Evolutionary conservation across 208 protist genomes (phyloP), one percentile per base, ranked within the genome.

Genomic region (Leishmania amazonensis): DNA sequence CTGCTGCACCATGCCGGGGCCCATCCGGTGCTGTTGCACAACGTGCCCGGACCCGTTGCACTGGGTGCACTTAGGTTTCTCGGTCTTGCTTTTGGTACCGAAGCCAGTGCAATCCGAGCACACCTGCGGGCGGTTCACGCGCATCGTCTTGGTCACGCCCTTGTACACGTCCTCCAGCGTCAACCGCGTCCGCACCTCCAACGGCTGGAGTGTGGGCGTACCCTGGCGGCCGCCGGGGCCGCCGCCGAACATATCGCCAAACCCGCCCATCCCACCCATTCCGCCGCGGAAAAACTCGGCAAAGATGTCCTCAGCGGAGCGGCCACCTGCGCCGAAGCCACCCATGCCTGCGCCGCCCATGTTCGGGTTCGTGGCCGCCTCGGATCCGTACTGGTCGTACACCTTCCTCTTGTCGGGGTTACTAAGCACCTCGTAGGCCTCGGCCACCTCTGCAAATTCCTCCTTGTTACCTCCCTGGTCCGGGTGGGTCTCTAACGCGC

Each of bases 361-460:
- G 76, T 88, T 88, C n/a, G 90, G 89, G 65, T 96, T 89, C 8
- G 87, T 89, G 21, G 92, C 95, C 28, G 93, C 95, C 75, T 98
- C 95, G 45, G 93, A 93, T 3, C 95, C 95, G 84, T 98, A 98
- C 84, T 99, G 93, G 83, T 99, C 99, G 84, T 99, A 99, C 19
- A 99, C 79, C 57, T 95, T 85, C 70, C 95, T 89, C 88, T 99
- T 99, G 71, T 99, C 89, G 17, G 91, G 75, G 81, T 99, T 99
- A 75, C 87, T 96, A 35, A 99, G 93, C 21, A 99, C 95, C 81
- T 99, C 98, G 85, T 99, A 99, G 8, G 99, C 99, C 86, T 98
- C 93, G 35, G 93, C 91, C 21, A 98, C 87, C 83, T 97, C 91
- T 1, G 93, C 89, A 80, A 98, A 98, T 81, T 97, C 96, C 81